Conservation (phyloP, 2,329 filamentous ascomycete species). For the Colletotrichum sp. region DNA sequence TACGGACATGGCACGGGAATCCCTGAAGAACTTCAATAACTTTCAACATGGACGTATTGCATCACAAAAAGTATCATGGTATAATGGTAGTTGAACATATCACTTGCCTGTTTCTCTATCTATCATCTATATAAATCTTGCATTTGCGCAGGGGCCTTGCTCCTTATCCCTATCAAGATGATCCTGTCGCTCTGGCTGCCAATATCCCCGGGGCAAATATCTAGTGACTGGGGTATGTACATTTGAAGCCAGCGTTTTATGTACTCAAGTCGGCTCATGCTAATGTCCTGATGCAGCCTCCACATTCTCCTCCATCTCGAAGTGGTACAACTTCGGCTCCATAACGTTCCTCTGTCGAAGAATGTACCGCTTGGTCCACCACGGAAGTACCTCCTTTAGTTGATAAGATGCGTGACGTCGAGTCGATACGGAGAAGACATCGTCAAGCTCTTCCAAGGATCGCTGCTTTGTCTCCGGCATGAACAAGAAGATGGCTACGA, state of each 20-base stretch:
- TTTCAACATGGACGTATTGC: neutral
- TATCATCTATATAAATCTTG: neutral
- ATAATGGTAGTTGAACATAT: neutral
- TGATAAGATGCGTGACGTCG: slow-evolving; percentile 37
- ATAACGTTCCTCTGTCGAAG: neutral
- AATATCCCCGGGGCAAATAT: neutral
- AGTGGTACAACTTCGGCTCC: neutral
- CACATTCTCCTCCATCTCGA: neutral
- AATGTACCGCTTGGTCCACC: slow-evolving; percentile 8
- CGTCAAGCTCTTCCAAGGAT: slow-evolving; percentile 51
- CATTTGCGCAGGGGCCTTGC: neutral
- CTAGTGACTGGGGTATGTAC: neutral
- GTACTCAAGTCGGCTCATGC: neutral
- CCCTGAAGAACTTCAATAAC: neutral
- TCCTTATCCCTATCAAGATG: neutral
- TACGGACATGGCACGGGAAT: neutral
- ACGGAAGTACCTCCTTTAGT: slow-evolving; percentile 22
- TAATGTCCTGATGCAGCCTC: neutral
- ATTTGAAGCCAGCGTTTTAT: neutral
- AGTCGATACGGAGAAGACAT: slow-evolving; percentile 39
- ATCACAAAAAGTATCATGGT: neutral
- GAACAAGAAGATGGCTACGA: slow-evolving; percentile 53
- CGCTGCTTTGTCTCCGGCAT: slow-evolving; percentile 57
- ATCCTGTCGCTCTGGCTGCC: neutral
- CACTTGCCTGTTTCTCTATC: neutral